Conservation (phyloP, 306 rosid genomes). For the Biancaea sappan region DNA sequence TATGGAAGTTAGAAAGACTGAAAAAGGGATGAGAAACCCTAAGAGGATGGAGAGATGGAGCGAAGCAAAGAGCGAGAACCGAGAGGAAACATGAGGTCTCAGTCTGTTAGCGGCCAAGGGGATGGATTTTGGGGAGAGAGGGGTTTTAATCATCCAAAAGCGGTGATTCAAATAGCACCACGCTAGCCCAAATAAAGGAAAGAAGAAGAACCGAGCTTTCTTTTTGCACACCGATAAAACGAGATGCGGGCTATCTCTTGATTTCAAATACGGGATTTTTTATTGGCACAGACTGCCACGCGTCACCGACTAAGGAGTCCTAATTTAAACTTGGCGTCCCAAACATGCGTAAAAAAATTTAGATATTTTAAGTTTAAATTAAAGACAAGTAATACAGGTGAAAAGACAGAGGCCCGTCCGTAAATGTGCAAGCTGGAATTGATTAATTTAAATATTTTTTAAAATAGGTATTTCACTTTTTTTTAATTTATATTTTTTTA, state of each 20-base stretch:
- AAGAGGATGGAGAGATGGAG: constrained; percentile 12
- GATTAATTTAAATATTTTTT: no score
- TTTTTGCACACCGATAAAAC: background rate
- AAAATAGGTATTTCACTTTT: no score
- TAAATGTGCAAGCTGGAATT: no score
- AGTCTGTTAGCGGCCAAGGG: constrained; percentile 91
- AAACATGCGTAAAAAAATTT: background rate
- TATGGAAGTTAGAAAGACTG: constrained; percentile 33
- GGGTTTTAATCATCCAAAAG: constrained; percentile 80
- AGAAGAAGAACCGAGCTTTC: constrained; percentile 40
- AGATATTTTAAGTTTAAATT: background rate
- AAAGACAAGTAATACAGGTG: no score
- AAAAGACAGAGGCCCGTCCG: no score
- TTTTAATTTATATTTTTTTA: no score
- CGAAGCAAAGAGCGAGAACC: background rate
- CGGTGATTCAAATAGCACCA: constrained; percentile 97
- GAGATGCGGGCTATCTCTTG: constrained; percentile 59
- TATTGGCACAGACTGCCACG: constrained; percentile 42
- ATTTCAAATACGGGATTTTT: background rate
- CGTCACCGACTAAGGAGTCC: rapidly evolving
- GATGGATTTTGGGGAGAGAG: constrained; percentile 77
- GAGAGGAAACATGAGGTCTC: constrained; percentile 58
- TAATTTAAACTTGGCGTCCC: background rate
- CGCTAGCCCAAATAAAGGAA: no score
- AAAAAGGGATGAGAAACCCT: no score